Conservation (phyloP, 2,329 filamentous ascomycete species). For the Penicillium sclerotiorum region DNA sequence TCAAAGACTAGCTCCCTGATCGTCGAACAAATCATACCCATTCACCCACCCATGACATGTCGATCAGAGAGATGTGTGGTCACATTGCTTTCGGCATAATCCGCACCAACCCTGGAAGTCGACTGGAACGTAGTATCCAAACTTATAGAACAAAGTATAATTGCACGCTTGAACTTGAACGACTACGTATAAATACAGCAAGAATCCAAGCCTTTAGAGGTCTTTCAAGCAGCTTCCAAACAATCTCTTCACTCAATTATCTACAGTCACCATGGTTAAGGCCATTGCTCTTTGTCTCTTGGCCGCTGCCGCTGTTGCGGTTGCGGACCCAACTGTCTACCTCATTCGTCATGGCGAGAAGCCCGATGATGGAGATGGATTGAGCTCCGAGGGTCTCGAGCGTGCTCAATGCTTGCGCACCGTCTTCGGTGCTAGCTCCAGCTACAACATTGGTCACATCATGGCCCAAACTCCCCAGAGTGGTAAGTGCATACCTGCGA, state of each 20-base stretch:
- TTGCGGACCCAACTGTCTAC: constrained; percentile 56
- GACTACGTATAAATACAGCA: not conserved
- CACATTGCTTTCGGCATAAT: not conserved
- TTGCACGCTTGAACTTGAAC: not conserved
- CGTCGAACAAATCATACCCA: not conserved
- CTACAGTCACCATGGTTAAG: not conserved
- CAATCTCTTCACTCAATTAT: not conserved
- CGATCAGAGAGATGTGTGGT: not conserved
- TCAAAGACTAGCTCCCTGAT: not conserved
- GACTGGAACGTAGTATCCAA: not conserved
- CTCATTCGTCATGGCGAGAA: constrained; percentile 68
- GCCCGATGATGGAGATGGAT: constrained; percentile 53
- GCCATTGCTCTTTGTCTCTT: constrained; percentile 2
- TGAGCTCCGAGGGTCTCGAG: constrained; percentile 55
- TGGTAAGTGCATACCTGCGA: constrained; percentile 22
- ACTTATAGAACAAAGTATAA: not conserved
- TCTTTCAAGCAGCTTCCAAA: not conserved
- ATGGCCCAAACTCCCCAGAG: constrained; percentile 59
- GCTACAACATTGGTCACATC: constrained; percentile 61
- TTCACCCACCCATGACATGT: not conserved
- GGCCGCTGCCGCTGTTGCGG: constrained; percentile 17
- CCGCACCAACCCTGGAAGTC: not conserved
- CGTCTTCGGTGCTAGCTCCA: constrained; percentile 57
- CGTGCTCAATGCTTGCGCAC: constrained; percentile 63
- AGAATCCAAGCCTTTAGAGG: not conserved